phyloP scores from a whole-genome alignment of 2,329 filamentous ascomycete genomes.

The Calonectria honghensis region DNA sequence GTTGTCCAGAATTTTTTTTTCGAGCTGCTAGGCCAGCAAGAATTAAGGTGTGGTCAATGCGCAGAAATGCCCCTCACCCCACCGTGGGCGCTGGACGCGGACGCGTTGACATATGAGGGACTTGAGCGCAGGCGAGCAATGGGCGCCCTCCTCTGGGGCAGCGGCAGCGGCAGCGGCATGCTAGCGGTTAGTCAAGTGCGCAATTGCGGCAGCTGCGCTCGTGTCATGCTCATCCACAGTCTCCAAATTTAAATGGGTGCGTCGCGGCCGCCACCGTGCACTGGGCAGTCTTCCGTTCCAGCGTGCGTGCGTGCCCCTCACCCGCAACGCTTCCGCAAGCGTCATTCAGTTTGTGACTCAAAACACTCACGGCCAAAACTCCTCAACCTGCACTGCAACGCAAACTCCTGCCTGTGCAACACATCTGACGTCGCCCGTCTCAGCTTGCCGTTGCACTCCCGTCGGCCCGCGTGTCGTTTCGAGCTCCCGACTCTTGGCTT shows the following conservation, averaged over 20 bases:
- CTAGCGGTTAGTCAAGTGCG: conserved; percentile 2
- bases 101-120: conserved; percentile 21
- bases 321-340: conserved; percentile 22
- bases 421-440: conserved; percentile 5
- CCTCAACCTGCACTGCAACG: conserved; percentile 9
- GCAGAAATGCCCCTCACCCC: conserved; percentile 57
- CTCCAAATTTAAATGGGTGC: conserved; percentile 24
- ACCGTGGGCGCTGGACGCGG: conserved; percentile 38
- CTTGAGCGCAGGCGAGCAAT: not conserved
- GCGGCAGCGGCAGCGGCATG: not conserved
- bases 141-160: not conserved
- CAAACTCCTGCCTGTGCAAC: not conserved
- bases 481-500: not conserved
- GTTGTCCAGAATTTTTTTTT: conserved; percentile 59
- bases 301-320: conserved; percentile 14
- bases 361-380: conserved; percentile 30
- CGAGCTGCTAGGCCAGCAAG: conserved; percentile 34
- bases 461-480: not conserved
- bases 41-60: conserved; percentile 62
- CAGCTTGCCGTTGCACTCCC: not conserved
- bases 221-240: conserved; percentile 5
- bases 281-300: conserved; percentile 15
- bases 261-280: not conserved
- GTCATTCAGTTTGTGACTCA: conserved; percentile 35
- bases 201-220: not conserved